These are phyloP conservation scores for Geotrichum aggregatum DNA, from an alignment of 1,139 yeast species.

Conservation along the genomic window DNA sequence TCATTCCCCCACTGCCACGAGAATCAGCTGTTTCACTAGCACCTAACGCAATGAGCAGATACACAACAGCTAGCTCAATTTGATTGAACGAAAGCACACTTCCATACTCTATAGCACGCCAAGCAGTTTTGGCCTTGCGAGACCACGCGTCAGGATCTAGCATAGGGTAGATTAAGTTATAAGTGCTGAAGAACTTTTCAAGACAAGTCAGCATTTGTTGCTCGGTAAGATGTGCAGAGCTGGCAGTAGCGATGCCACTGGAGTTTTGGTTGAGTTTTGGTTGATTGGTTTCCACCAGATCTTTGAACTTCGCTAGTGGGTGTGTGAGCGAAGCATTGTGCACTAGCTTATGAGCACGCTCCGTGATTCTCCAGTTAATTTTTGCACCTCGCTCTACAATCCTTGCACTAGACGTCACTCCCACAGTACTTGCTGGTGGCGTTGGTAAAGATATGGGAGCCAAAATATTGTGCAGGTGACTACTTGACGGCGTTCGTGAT, in stretches of 20 bases:
- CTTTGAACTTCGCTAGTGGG: background rate
- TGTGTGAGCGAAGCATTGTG: background rate
- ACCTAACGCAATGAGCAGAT: slow-evolving; percentile 27
- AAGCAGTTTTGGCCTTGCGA: slow-evolving; percentile 26
- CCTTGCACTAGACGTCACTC: background rate
- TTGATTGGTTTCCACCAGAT: background rate
- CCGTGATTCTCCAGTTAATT: background rate
- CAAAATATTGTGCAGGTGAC: background rate
- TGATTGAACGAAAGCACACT: slow-evolving; percentile 15
- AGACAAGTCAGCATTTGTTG: slow-evolving; percentile 28
- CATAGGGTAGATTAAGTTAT: slow-evolving; percentile 26
- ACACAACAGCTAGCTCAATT: slow-evolving; percentile 28
- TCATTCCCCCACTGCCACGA: background rate
- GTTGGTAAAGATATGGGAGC: slow-evolving; percentile 2
- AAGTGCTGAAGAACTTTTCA: slow-evolving; percentile 23
- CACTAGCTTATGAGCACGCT: background rate
- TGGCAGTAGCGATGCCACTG: background rate
- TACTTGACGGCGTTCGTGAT: background rate
- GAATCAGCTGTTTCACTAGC: slow-evolving; percentile 13
- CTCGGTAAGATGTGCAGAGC: slow-evolving; percentile 21
- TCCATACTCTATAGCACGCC: slow-evolving; percentile 28
- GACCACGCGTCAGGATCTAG: slow-evolving; percentile 27
- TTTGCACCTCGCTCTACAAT: background rate
- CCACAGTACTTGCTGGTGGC: background rate
- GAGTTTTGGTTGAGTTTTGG: slow-evolving; percentile 5